These are phyloP conservation scores for Oryza punctata DNA, from an alignment of 176 grass and related monocot genomes.

Conservation along the genomic window DNA sequence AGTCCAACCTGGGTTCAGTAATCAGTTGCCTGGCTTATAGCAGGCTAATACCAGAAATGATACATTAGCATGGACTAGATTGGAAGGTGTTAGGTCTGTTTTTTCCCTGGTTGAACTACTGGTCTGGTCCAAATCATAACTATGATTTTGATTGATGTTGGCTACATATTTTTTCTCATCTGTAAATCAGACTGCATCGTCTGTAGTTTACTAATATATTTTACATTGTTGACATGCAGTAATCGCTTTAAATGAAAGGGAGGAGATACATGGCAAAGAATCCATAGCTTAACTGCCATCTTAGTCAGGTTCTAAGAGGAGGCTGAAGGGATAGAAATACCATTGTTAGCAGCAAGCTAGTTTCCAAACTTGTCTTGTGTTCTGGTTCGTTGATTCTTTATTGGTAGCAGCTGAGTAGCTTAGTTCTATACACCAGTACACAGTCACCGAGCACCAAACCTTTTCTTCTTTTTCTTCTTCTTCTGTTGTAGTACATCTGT, in stretches of 20 bases:
- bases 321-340: constrained; percentile 43
- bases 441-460: constrained; percentile 8
- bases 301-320: constrained; percentile 29
- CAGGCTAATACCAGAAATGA: neutral
- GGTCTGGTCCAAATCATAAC: neutral
- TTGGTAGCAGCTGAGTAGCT: constrained; percentile 30
- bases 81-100: neutral
- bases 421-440: constrained; percentile 31
- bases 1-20: neutral
- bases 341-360: constrained; percentile 35
- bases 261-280: constrained; percentile 17
- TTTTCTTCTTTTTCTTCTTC: constrained; percentile 15
- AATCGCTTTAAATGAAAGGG: constrained; percentile 20
- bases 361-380: constrained; percentile 21
- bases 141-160: constrained; percentile 5
- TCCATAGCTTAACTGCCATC: constrained; percentile 37
- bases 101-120: neutral
- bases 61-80: neutral
- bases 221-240: constrained; percentile 43
- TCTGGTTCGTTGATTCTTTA: constrained; percentile 37
- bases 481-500: constrained; percentile 12
- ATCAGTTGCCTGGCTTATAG: neutral
- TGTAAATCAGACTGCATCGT: neutral
- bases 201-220: constrained; percentile 29
- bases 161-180: neutral